Evolutionary conservation across 129 eudicot species (phyloP), one percentile per base, ranked within the genome.

Genomic region (Centaurea solstitialis): DNA sequence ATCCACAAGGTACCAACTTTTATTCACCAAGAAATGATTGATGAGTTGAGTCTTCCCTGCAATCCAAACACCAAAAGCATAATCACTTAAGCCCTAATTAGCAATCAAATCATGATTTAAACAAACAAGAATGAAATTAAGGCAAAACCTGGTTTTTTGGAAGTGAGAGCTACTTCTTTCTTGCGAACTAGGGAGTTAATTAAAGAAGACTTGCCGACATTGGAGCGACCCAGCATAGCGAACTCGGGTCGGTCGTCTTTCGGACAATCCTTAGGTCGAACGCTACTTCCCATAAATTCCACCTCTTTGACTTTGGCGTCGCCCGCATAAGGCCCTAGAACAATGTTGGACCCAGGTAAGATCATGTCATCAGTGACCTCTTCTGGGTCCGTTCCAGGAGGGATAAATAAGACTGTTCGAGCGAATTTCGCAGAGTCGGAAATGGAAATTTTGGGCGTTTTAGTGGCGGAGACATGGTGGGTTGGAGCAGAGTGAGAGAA

Each of bases 11-110:
- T 94, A 92, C 98, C 97, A 94, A 18, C 90, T 87, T 80, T 83
- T 85, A 65, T 94, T 94, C 80, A 94, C 94, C 89, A 94, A 83
- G 86, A 94, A 94, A 85, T 94, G 98, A 94, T 94, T 94, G 43
- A 94, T 92, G 59, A 94, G 88, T 77, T 92, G 98, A 74, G 98
- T 94, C 88, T 90, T 94, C 74, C 98, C 98, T 92, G 65, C 85
- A 68, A 70, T 45, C 61, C 4, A 76, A 12, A 82, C 13, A 26
- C 47, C 64, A 53, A 68, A n/a, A 9, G 40, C 26, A 23, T 17
- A 26, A 61, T 47, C 59, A 50, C 21, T 59, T 6, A 35, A 39
- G 61, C 45, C 72, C 72, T 15, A 68, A 37, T 4, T 30, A 66
- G 23, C 18, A 78, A 47, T 22, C 62, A 64, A 24, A 77, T 57